A percentile compares a stretch with the other conserved stretches of the same genome.
Conservation (phyloP, 2,329 filamentous ascomycete species). For the Taxawa tesnikishii region DNA sequence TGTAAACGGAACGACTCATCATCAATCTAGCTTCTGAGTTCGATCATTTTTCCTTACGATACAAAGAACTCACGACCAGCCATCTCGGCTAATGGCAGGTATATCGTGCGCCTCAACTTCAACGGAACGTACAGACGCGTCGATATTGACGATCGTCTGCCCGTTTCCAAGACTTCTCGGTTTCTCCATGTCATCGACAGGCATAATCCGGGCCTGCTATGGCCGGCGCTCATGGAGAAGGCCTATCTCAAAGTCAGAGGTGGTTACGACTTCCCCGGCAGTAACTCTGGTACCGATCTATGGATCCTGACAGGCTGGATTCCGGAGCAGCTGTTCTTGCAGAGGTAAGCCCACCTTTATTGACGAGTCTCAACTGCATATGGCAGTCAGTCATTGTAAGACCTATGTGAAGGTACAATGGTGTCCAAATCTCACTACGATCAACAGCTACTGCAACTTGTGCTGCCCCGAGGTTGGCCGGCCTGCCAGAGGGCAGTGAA, state of each 20-base stretch:
- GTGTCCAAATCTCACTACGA: too few relatives aligned
- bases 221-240: slow-evolving; percentile 90
- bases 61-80: slow-evolving; percentile 42
- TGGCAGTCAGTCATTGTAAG: neutral
- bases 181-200: slow-evolving; percentile 81
- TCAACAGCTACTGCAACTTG: too few relatives aligned
- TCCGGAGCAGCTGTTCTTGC: slow-evolving; percentile 85
- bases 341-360: slow-evolving; percentile 40
- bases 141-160: slow-evolving; percentile 77
- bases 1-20: too few relatives aligned
- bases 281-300: slow-evolving; percentile 90
- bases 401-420: too few relatives aligned
- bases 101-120: slow-evolving; percentile 85
- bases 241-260: slow-evolving; percentile 92
- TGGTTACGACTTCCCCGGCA: slow-evolving; percentile 94
- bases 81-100: slow-evolving; percentile 71
- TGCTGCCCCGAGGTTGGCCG: too few relatives aligned
- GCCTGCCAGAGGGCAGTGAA: too few relatives aligned
- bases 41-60: slow-evolving; percentile 67
- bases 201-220: slow-evolving; percentile 67
- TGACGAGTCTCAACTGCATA: neutral
- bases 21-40: slow-evolving; percentile 51
- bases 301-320: slow-evolving; percentile 94
- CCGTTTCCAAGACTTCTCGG: slow-evolving; percentile 60
- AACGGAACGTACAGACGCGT: slow-evolving; percentile 87